These are phyloP conservation scores for Cercospora berteroae DNA, from an alignment of 2,329 filamentous ascomycete species.

Conservation along the genomic window DNA sequence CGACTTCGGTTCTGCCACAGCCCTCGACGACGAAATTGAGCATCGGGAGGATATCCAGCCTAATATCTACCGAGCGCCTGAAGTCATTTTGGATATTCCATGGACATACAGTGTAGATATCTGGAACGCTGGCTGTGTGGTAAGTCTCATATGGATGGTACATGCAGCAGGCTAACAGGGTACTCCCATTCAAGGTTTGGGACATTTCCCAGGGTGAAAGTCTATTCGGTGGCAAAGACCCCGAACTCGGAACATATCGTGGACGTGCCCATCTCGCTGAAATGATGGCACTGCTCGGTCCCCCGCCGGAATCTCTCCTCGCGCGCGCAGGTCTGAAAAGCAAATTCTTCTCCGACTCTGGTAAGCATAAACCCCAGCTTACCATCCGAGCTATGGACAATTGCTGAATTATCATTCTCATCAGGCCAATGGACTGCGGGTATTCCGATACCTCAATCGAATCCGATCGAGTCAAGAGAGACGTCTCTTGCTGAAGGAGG, in stretches of 20 bases:
- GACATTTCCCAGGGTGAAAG: slow-evolving; percentile 17
- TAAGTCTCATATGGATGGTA: slow-evolving; percentile 8
- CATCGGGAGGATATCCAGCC: slow-evolving; percentile 15
- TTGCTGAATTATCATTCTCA: not conserved
- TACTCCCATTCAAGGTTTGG: not conserved
- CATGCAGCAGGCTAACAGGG: not conserved
- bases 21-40: not conserved
- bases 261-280: slow-evolving; percentile 31
- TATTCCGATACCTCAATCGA: not conserved
- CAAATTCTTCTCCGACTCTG: not conserved
- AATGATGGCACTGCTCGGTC: slow-evolving; percentile 30
- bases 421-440: not conserved
- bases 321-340: not conserved
- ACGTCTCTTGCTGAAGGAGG: not conserved
- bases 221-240: slow-evolving; percentile 35
- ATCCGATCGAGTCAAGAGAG: not conserved
- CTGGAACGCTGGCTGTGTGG: slow-evolving; percentile 14
- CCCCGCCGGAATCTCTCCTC: slow-evolving; percentile 24
- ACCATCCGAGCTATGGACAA: not conserved
- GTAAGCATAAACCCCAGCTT: not conserved
- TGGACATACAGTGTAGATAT: slow-evolving; percentile 15
- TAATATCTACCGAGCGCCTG: slow-evolving; percentile 14
- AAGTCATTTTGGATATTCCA: slow-evolving; percentile 12
- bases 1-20: slow-evolving; percentile 11
- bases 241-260: slow-evolving; percentile 6